A percentile compares a stretch with the other conserved stretches of the same genome.
phyloP scores from a whole-genome alignment of 495 filamentous ascomycete genomes.

The Cryomyces antarcticus region DNA sequence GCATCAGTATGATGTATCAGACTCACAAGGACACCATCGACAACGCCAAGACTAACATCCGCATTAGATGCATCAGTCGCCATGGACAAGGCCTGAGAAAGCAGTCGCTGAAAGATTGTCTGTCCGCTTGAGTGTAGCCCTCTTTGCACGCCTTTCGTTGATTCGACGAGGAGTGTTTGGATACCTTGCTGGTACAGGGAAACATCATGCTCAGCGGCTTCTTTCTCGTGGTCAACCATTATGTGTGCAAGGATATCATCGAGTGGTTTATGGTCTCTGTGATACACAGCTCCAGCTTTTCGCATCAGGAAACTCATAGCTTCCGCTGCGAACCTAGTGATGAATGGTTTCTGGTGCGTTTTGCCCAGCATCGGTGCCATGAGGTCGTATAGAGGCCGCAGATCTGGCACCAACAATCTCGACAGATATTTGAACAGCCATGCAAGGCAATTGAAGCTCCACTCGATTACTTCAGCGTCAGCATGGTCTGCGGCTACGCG shows the following conservation, averaged over 20 bases:
- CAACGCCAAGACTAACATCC: constrained; percentile 31
- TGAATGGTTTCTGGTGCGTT: constrained; percentile 58
- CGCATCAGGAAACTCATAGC: constrained; percentile 83
- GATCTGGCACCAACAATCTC: constrained; percentile 60
- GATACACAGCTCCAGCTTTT: constrained; percentile 58
- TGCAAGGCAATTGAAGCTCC: constrained; percentile 86
- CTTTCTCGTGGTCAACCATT: constrained; percentile 40
- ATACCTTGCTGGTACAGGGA: constrained; percentile 61
- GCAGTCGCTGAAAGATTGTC: constrained; percentile 44
- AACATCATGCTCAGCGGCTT: constrained; percentile 27
- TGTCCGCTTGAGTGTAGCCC: constrained; percentile 62
- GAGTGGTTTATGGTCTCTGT: constrained; percentile 48
- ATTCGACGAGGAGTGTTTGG: constrained; percentile 76
- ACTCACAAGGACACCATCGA: constrained; percentile 54
- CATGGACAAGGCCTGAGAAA: constrained; percentile 12
- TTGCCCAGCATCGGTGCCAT: constrained; percentile 76
- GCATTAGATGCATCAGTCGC: constrained; percentile 22
- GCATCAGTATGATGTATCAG: constrained; percentile 61
- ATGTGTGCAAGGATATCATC: constrained; percentile 45
- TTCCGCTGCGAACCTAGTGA: constrained; percentile 81
- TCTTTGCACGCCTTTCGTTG: constrained; percentile 62
- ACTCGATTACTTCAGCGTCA: constrained; percentile 70
- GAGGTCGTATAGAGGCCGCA: constrained; percentile 62
- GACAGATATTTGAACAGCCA: constrained; percentile 96
- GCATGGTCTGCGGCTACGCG: constrained; percentile 39